These are phyloP conservation scores for Ophiocordyceps camponoti-saundersi DNA, from an alignment of 2,329 filamentous ascomycete species.

Conservation along the genomic window DNA sequence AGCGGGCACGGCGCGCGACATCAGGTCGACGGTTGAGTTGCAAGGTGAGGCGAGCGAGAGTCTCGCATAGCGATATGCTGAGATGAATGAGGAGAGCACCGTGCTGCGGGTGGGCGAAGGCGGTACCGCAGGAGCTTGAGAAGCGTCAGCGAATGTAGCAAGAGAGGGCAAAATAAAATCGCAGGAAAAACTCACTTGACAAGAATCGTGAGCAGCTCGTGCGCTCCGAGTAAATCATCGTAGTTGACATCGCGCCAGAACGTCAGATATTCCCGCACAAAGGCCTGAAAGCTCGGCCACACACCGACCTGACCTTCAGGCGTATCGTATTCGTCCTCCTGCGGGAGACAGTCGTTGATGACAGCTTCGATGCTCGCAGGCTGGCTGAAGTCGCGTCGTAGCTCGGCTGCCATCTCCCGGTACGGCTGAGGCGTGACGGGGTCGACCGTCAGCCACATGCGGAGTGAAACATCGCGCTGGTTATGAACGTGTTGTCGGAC, in stretches of 20 bases:
- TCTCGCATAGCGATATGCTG: slow-evolving; percentile 64
- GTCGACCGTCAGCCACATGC: slow-evolving; percentile 59
- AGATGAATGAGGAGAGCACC: slow-evolving; percentile 72
- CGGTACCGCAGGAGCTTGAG: slow-evolving; percentile 60
- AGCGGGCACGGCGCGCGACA: slow-evolving; percentile 43
- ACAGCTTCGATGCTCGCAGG: slow-evolving; percentile 40
- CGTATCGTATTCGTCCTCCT: slow-evolving; percentile 33
- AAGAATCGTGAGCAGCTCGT: slow-evolving; percentile 55
- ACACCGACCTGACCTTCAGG: slow-evolving; percentile 45
- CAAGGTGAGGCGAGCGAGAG: slow-evolving; percentile 70
- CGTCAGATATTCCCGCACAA: slow-evolving; percentile 64
- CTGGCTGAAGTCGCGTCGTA: slow-evolving; percentile 37
- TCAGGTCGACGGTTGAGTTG: slow-evolving; percentile 67
- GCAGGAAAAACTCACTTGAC: slow-evolving; percentile 44
- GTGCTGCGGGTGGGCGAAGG: slow-evolving; percentile 61
- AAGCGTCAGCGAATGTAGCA: neutral
- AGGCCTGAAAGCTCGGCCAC: slow-evolving; percentile 64
- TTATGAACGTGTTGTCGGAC: slow-evolving; percentile 38
- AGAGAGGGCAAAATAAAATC: neutral
- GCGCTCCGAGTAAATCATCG: slow-evolving; percentile 56
- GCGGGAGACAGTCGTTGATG: slow-evolving; percentile 44
- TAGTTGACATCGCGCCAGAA: slow-evolving; percentile 72
- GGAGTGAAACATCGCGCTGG: slow-evolving; percentile 47
- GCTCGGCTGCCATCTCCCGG: slow-evolving; percentile 47
- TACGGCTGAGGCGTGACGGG: slow-evolving; percentile 53